phyloP scores from a whole-genome alignment of 768 basidiomycete species.

The Boletus edulis region DNA sequence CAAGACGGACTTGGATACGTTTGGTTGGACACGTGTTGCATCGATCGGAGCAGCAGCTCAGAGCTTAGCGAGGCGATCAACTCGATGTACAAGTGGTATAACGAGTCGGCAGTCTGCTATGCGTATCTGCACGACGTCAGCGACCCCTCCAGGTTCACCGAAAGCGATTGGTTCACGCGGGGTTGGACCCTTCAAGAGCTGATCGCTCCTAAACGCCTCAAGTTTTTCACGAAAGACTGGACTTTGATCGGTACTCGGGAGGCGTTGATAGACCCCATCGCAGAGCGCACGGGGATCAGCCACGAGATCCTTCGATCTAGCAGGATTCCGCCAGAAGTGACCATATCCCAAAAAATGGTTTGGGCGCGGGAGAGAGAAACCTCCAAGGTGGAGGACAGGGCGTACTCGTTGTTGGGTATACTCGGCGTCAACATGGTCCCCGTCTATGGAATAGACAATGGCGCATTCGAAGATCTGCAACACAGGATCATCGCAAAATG shows the following conservation, averaged over 20 bases:
- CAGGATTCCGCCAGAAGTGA: constrained; percentile 6
- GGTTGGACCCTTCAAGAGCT: constrained; percentile 34
- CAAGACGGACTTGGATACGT: constrained; percentile 18
- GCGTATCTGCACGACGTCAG: constrained; percentile 27
- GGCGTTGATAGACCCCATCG: constrained; percentile 11
- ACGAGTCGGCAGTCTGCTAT: constrained; percentile 23
- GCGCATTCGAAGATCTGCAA: constrained; percentile 27
- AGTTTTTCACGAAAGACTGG: constrained; percentile 31
- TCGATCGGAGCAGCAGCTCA: constrained; percentile 25
- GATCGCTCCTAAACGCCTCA: constrained; percentile 26
- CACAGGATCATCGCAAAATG: constrained; percentile 17
- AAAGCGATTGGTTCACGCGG: constrained; percentile 31
- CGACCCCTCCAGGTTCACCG: constrained; percentile 9
- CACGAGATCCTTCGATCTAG: constrained; percentile 12
- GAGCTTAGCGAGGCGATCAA: constrained; percentile 32
- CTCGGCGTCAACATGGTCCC: constrained; percentile 19
- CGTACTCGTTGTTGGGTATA: constrained; percentile 31
- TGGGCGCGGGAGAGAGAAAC: constrained; percentile 29
- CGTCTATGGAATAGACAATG: constrained; percentile 25
- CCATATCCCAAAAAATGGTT: constrained; percentile 25
- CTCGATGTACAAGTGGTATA: constrained; percentile 36
- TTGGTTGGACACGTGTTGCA: constrained; percentile 36
- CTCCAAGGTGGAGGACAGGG: constrained; percentile 24
- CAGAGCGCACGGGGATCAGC: constrained; percentile 15
- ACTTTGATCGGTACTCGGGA: constrained; percentile 13